Evolutionary conservation across 2,329 filamentous ascomycete species (phyloP), one percentile per base, ranked within the genome.

Genomic region (Metarhizium album): DNA sequence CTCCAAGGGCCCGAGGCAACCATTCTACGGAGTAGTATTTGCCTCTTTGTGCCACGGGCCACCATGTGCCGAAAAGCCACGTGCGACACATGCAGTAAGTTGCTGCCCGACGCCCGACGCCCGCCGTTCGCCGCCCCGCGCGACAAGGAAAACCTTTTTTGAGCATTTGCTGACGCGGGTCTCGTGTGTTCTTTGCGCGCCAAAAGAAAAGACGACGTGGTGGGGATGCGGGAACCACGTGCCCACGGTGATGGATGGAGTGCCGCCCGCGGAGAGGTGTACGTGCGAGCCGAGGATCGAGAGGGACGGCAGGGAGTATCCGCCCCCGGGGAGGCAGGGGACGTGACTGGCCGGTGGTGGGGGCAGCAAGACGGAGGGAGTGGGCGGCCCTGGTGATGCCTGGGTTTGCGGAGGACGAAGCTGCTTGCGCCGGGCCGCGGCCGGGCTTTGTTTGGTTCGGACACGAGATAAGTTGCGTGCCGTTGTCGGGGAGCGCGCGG

Each of bases 141-240:
- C n/a, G n/a, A n/a, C n/a, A n/a, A n/a, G n/a, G n/a, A n/a, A n/a
- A n/a, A n/a, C n/a, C n/a, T n/a, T n/a, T n/a, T n/a, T n/a, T n/a
- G n/a, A n/a, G n/a, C n/a, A n/a, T n/a, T n/a, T 38, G 40, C 14
- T 20, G 18, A 24, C 23, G 7, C n/a, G 27, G 11, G 7, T 29
- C 27, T 29, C 16, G 20, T 22, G 20, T 43, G 29, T 45, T 45
- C 31, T 45, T n/a, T 20, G 7, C 14, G 16, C 16, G 6, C 9
- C 20, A 47, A 50, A 52, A 80, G 80, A 73, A 53, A 83, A 83
- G 62, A 66, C 68, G 40, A 76, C 79, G 50, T 86, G 83, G 83
- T 79, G 72, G 68, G 83, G 82, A 54, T 86, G 83, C 65, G 82
- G 82, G 55, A 70, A 59, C 54, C 80, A 86, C 67, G 70, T 85